Base-by-base conservation (phyloP, 352 stramenopile species). In the Globisporangium takayamanum region DNA sequence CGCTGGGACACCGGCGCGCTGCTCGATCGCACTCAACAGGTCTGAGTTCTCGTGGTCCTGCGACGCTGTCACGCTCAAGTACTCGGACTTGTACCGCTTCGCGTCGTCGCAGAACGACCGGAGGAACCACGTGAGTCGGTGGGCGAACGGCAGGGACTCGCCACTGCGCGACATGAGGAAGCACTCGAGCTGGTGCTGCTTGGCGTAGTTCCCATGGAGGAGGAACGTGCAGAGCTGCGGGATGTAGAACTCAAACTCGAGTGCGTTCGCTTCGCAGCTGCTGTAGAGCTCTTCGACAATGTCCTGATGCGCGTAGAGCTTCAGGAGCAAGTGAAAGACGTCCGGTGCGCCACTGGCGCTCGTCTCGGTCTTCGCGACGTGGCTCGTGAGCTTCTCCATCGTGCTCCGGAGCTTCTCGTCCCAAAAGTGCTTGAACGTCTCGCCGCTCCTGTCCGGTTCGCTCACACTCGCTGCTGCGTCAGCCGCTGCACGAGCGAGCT, bases 181-280 rank as follows among this genome's bases (percentile, higher is more conserved):
- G 30, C 84, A 92, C 68, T 95, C 81, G 14, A 94, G 68, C 53
- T 88, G 74, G 50, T 92, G 84, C 60, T 89, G 79, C 56, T 92
- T 91, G 26, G 66, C 75, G 67, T 95, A 95, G 55, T 90, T 87
- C 10, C 85, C 82, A 49, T 95, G 86, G 0, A 91, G 58, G 30
- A 95, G 46, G 45, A 94, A 94, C 15, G 87, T 96, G 59, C 83
- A 92, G 0, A 96, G 72, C 55, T 96, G 88, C 11, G 86, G 88
- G 55, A 96, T 91, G 66, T 96, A 96, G 53, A 95, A 96, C 66
- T 93, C 85, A 48, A 96, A 85, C 66, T 88, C 81, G 16, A 59
- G 45, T 4, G 78, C 78, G 54, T 88, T 79, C 12, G 63, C 46
- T 22, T 87, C 74, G 66, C 84, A 90, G 61, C 74, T 84, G 33